Evolutionary conservation across 2,329 filamentous ascomycete genomes (phyloP), one percentile per base, ranked within the genome.

Genomic region (Phialocephala sp.): DNA sequence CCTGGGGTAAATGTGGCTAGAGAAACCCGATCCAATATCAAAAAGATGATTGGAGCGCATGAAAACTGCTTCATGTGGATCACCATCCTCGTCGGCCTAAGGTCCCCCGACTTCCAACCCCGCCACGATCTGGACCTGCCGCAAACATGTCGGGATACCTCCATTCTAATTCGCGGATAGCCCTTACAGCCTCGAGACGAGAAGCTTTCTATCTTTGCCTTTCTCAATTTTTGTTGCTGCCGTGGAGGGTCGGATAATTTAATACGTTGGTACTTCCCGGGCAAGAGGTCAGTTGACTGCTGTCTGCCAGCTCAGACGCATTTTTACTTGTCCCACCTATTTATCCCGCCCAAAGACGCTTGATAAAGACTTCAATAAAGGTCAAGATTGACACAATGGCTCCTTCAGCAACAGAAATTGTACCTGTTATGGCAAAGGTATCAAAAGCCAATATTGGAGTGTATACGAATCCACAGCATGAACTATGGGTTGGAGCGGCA

Each of bases 391-490:
- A 57, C 62, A 47, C 18, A 59, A 74, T 74, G 73, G 65, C 69
- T 61, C 73, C 72, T 45, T 74, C 73, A 63, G 72, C 70, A 64
- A 71, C 66, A 56, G 70, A 73, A 52, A 60, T 72, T 35, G 14
- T 66, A 2, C 56, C 64, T 36, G 41, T 67, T 8, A 70, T 71
- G 71, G 69, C 60, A 47, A 71, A 71, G 24, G 65, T 68, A 27
- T 81, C 85, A 65, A 95, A 96, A 85, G 82, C 91, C 65, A 98
- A 98, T 81, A 96, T 98, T 77, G 94, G 93, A 73, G 93, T 98
- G 71, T 98, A 91, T 84, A 98, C 94, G 60, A 97, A 98, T 81
- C 93, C 94, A 20, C 87, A 88, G 65, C 94, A 98, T 78, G 91
- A 97, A 67, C 84, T 98, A 61, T 98, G 94, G 92, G 87, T 97